Evolutionary conservation across 805 yeast genomes (phyloP).

Genomic region (Wickerhamiella nectarea): DNA sequence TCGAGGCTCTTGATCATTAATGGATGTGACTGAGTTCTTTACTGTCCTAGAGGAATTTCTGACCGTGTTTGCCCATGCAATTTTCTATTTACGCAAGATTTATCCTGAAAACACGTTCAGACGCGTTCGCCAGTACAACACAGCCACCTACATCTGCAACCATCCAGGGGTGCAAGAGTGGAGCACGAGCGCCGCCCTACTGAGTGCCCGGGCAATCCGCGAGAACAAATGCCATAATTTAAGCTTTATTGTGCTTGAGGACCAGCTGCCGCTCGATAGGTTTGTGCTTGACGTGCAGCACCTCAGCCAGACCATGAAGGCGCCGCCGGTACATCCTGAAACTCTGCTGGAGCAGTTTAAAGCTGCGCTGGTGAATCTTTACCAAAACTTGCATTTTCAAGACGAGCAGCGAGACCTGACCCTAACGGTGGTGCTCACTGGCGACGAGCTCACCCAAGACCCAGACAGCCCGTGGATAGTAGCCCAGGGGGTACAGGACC

Average conservation of each 20-base stretch:
- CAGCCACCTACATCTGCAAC: slow-evolving; percentile 32
- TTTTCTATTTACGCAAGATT: slow-evolving; percentile 38
- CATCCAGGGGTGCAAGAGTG: slow-evolving; percentile 37
- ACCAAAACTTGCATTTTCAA: background rate
- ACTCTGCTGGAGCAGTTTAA: slow-evolving; percentile 12
- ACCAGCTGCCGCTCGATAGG: slow-evolving; percentile 27
- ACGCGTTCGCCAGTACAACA: slow-evolving; percentile 31
- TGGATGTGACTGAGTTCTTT: slow-evolving; percentile 17
- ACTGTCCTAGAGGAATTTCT: slow-evolving; percentile 35
- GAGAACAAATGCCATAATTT: background rate
- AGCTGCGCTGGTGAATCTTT: slow-evolving; percentile 10
- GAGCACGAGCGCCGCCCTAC: slow-evolving; percentile 29
- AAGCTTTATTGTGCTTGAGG: slow-evolving; percentile 29
- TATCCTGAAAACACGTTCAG: slow-evolving; percentile 42
- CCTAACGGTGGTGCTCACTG: slow-evolving; percentile 14
- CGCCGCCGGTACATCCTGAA: slow-evolving; percentile 4
- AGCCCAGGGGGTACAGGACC: slow-evolving; percentile 10
- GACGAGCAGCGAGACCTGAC: slow-evolving; percentile 7
- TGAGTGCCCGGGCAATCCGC: slow-evolving; percentile 19
- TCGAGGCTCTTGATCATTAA: slow-evolving; percentile 31
- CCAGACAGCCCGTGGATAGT: slow-evolving; percentile 20
- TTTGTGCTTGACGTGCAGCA: slow-evolving; percentile 29
- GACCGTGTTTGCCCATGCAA: slow-evolving; percentile 38
- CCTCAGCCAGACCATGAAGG: slow-evolving; percentile 19
- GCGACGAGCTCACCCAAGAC: slow-evolving; percentile 8